Conservation (phyloP, 345 rosid species). For the Theobroma cacao region DNA sequence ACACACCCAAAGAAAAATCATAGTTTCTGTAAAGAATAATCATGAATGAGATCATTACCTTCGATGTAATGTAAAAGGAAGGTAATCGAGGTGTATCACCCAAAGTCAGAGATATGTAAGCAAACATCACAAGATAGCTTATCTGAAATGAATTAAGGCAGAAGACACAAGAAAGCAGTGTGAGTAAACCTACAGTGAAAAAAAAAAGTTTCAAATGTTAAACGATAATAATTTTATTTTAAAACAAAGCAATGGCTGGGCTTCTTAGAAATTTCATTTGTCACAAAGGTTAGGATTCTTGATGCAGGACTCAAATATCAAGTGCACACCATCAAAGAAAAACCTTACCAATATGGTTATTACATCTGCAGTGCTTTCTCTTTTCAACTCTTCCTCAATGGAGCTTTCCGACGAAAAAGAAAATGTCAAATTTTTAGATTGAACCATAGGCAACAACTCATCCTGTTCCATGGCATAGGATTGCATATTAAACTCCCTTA, state of each 20-base stretch:
- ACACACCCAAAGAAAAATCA: neutral
- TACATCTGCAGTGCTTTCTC: conserved; percentile 96
- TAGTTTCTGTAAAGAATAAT: conserved; percentile 5
- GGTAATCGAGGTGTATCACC: conserved; percentile 74
- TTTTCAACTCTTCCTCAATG: conserved; percentile 90
- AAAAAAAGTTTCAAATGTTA: neutral
- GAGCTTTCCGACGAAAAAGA: conserved; percentile 96
- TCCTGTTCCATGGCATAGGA: conserved; percentile 48
- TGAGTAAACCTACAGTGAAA: neutral
- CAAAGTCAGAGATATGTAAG: conserved; percentile 85
- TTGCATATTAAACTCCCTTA: neutral
- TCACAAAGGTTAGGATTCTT: neutral
- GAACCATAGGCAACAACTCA: conserved; percentile 77
- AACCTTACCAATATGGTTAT: conserved; percentile 71
- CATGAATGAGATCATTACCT: conserved; percentile 44
- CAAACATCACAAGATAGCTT: conserved; percentile 99
- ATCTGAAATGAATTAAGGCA: conserved; percentile 51
- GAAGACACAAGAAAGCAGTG: conserved; percentile 3
- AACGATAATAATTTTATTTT: neutral
- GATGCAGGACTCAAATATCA: neutral
- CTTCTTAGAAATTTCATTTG: neutral
- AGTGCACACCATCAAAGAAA: neutral
- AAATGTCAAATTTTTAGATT: conserved; percentile 67
- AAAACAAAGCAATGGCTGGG: neutral
- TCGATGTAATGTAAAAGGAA: conserved; percentile 78